A percentile compares a stretch with the other conserved stretches of the same genome.
Evolutionary conservation across 2,329 filamentous ascomycete species (phyloP).

Genomic region (Colletotrichum paranaense): DNA sequence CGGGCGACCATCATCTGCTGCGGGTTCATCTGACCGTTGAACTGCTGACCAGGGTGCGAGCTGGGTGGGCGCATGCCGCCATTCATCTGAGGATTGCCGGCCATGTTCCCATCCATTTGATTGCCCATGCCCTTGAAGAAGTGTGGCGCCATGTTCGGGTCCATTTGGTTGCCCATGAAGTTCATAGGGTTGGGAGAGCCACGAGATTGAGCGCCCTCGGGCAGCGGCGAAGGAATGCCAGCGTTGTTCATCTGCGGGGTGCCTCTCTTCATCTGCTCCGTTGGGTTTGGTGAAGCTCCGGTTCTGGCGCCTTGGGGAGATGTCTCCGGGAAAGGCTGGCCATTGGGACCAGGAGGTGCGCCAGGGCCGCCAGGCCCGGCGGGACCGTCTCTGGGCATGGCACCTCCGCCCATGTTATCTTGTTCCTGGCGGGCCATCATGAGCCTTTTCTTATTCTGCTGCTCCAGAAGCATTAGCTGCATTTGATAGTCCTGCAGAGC

Average conservation of each 20-base stretch:
- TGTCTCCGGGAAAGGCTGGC: constrained; percentile 74
- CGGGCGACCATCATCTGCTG: constrained; percentile 69
- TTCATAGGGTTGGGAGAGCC: constrained; percentile 74
- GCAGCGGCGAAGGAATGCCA: constrained; percentile 77
- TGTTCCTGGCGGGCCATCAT: constrained; percentile 87
- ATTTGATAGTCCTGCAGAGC: constrained; percentile 90
- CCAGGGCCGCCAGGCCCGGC: constrained; percentile 65
- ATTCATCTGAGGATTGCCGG: constrained; percentile 66
- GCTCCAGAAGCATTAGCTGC: constrained; percentile 88
- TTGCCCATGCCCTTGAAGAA: constrained; percentile 67
- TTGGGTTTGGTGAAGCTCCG: constrained; percentile 80
- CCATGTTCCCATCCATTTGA: constrained; percentile 66
- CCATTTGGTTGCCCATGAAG: constrained; percentile 73
- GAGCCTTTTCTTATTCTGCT: constrained; percentile 87
- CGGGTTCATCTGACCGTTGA: constrained; percentile 68
- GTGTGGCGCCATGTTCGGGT: constrained; percentile 68
- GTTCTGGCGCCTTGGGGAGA: constrained; percentile 76
- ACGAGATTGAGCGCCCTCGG: constrained; percentile 74
- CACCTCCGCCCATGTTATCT: constrained; percentile 63
- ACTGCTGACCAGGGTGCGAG: constrained; percentile 71
- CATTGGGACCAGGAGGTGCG: constrained; percentile 66
- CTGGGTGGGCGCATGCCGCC: constrained; percentile 76
- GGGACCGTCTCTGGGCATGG: constrained; percentile 62
- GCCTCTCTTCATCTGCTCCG: constrained; percentile 82
- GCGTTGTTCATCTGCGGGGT: constrained; percentile 79